Base-by-base conservation (phyloP, 2,329 filamentous ascomycete genomes). In the Stemphylium beticola region DNA sequence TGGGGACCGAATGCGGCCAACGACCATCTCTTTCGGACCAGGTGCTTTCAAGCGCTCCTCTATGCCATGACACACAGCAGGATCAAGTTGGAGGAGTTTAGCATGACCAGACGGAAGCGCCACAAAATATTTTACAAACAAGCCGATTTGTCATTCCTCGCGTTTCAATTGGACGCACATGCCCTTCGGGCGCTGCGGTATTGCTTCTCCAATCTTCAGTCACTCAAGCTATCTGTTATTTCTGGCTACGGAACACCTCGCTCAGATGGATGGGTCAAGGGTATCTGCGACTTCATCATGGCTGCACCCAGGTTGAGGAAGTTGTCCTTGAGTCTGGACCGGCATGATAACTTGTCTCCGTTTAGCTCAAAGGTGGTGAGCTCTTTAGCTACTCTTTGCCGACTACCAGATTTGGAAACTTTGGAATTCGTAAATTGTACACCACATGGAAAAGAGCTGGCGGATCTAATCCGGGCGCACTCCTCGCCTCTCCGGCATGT, bases 41-140 rank as follows among this genome's bases (percentile, higher is more conserved):
- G 40, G 29, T 71, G 67, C 39, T 67, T 71, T 26, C 59, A 57
- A 22, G 58, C 59, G 14, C 56, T 72, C 22, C 26, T 71, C 3
- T 56, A 64, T 20, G 64, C 69, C 12, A 44, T 73, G 11, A 26
- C 55, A 7, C 47, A 57, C 10, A 68, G 67, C 51, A 51, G 54
- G 20, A 47, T 65, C 26, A 49, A 49, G 12, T 42, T 73, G 4
- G 41, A 65, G 17, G 58, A 66, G 15, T 63, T 73, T 48, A 57
- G 56, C 11, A 64, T 66, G 53, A 53, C 57, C 20, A 67, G 63
- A 39, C 57, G 56, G 12, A 61, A 49, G 10, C 33, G 32, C 7
- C 33, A 49, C 11, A 44, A 48, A 2, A 41, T 31, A 4, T n/a
- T 60, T 2, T 57, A 51, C 26, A 64, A 64, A 10, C 55, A 49